These are phyloP conservation scores for Botrytis sinoallii DNA, from an alignment of 2,329 filamentous ascomycete genomes.

Conservation along the genomic window DNA sequence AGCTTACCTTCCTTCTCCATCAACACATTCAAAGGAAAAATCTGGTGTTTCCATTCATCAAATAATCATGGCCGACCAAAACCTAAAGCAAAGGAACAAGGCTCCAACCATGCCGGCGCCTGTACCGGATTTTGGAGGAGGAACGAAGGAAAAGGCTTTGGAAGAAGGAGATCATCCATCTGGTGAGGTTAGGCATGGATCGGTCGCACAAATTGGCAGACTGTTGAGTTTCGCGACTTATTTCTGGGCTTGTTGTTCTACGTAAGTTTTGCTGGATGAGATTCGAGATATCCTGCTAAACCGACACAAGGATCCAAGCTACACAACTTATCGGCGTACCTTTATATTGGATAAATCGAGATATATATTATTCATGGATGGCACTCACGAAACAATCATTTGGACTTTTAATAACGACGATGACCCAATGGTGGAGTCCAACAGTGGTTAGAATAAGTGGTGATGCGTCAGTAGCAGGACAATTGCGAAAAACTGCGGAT, in stretches of 20 bases:
- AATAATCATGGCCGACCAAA: slow-evolving; percentile 28
- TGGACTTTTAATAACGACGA: slow-evolving; percentile 70
- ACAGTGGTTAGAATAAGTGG: slow-evolving; percentile 80
- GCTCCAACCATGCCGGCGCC: slow-evolving; percentile 17
- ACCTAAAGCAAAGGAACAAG: slow-evolving; percentile 32
- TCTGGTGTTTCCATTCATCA: not conserved
- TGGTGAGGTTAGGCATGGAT: slow-evolving; percentile 37
- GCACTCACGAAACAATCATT: slow-evolving; percentile 82
- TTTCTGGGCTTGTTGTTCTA: slow-evolving; percentile 32
- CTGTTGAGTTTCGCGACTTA: slow-evolving; percentile 33
- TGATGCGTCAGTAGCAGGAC: slow-evolving; percentile 72
- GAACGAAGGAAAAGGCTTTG: slow-evolving; percentile 22
- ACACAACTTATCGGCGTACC: slow-evolving; percentile 76
- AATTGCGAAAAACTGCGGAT: slow-evolving; percentile 67
- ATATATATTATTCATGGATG: slow-evolving; percentile 84
- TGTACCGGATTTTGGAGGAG: slow-evolving; percentile 20
- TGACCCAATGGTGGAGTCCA: slow-evolving; percentile 86
- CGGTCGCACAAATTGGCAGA: slow-evolving; percentile 32
- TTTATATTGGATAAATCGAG: slow-evolving; percentile 71
- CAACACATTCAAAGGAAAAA: not conserved
- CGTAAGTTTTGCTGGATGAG: slow-evolving; percentile 29
- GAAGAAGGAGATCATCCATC: slow-evolving; percentile 35
- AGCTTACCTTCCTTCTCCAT: not conserved
- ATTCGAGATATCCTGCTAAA: slow-evolving; percentile 24
- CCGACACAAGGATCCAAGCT: slow-evolving; percentile 53